Evolutionary conservation across 495 filamentous ascomycete species (phyloP).

Genomic region (Hyaloscypha finlandica): DNA sequence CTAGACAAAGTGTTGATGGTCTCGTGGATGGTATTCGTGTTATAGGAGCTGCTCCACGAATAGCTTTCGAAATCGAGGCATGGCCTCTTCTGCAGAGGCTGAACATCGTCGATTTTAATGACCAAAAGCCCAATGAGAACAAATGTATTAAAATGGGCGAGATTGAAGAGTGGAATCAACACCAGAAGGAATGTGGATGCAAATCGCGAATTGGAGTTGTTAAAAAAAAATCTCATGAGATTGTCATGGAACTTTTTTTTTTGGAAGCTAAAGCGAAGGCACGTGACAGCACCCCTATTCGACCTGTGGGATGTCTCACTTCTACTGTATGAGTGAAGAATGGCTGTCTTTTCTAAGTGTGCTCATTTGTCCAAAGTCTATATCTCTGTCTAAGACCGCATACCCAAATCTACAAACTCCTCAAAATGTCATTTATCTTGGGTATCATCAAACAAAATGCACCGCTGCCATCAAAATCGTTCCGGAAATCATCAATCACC

Average conservation of each 20-base stretch:
- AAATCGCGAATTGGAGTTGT: not conserved
- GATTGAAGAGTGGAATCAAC: not conserved
- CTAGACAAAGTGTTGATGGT: constrained; percentile 27
- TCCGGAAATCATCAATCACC: not conserved
- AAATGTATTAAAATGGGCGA: constrained; percentile 13
- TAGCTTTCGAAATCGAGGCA: constrained; percentile 30
- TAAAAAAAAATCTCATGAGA: not conserved
- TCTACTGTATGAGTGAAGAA: not conserved
- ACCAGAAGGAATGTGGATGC: not conserved
- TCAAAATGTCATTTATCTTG: not conserved
- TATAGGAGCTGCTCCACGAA: constrained; percentile 19
- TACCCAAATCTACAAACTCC: not conserved
- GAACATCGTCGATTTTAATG: constrained; percentile 27
- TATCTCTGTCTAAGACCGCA: not conserved
- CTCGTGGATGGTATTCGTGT: constrained; percentile 27
- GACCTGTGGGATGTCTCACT: too few relatives aligned
- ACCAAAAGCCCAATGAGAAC: constrained; percentile 11
- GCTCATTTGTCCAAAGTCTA: not conserved
- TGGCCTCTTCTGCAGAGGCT: constrained; percentile 31
- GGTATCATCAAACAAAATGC: not conserved
- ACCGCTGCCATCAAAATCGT: not conserved
- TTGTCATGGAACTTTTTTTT: not conserved
- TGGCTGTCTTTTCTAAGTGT: not conserved
- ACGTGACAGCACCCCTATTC: not conserved
- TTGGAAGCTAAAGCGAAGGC: not conserved